Base-by-base conservation (phyloP, 1,139 yeast species). In the Lipomyces yarrowii region DNA sequence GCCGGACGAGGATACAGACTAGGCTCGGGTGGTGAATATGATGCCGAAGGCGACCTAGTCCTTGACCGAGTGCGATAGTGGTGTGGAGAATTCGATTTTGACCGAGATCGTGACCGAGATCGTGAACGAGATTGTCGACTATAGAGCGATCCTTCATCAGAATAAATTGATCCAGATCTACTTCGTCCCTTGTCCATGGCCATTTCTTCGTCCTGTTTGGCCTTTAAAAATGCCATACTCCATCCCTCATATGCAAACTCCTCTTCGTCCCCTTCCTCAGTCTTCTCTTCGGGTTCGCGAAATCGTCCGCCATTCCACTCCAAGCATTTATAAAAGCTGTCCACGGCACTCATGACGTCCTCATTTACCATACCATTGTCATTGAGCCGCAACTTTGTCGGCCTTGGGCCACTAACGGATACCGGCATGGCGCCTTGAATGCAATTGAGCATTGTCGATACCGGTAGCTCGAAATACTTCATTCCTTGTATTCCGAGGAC, bases 231-330 rank as follows among this genome's bases (percentile, higher is more conserved):
- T 15, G 61, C 70, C 18, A 26, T 39, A 1, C 73, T 67, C 73
- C 74, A 73, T 26, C 75, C 75, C 33, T 73, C 72, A 56, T 73
- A 73, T 15, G 65, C 66, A 53, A 57, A 64, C 11, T 56, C 57
- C 30, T 63, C 56, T 33, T 57, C 32, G 18, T 61, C 54, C 8
- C 13, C 53, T 10, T 60, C 61, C n/a, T 33, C 46, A 2, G 62
- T 55, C 21, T 30, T n/a, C 11, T 63, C 58, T n/a, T 42, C 23
- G 30, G 62, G 59, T 48, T 62, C 59, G 46, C 37, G 37, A 33
- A 70, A 67, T 6, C 54, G 59, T n/a, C 63, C 67, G 1, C 61
- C 64, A 7, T 62, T 51, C 61, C 69, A 56, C 4, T 59, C 58
- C 52, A 68, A 39, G 21, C 61, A 61, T 8, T 32, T 54, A 46